Conservation (phyloP, 768 basidiomycete species). For the Exidia glandulosa region DNA sequence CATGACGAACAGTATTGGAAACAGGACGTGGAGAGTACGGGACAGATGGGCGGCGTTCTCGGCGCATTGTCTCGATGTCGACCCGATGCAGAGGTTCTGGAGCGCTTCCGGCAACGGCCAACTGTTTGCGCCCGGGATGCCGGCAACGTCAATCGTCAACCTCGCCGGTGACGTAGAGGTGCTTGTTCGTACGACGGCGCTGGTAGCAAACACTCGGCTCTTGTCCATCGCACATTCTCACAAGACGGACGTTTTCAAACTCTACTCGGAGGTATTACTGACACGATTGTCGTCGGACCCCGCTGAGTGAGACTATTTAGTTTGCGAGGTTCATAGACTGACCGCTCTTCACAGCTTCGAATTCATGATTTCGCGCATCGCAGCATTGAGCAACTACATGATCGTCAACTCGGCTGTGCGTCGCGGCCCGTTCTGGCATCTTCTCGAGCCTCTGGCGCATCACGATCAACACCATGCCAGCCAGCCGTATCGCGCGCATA, state of each 20-base stretch:
- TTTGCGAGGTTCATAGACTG: not conserved
- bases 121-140: not conserved
- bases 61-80: not conserved
- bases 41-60: not conserved
- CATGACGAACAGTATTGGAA: not conserved
- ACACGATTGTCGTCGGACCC: not conserved
- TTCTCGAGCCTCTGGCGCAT: conserved; percentile 53
- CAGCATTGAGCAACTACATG: conserved; percentile 68
- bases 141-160: not conserved
- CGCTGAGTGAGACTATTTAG: not conserved
- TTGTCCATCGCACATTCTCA: too few relatives aligned
- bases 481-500: conserved; percentile 11
- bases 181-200: too few relatives aligned
- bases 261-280: not conserved
- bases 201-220: too few relatives aligned
- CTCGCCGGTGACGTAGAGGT: not conserved
- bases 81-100: not conserved
- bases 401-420: conserved; percentile 66
- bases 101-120: not conserved
- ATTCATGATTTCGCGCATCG: conserved; percentile 57
- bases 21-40: not conserved
- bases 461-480: conserved; percentile 22
- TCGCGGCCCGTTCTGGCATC: conserved; percentile 77
- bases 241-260: too few relatives aligned
- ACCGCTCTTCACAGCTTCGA: conserved; percentile 43